Evolutionary conservation across 2,329 filamentous ascomycete species (phyloP), one percentile per base, ranked within the genome.

Genomic region (Ophiocordyceps robertsii): DNA sequence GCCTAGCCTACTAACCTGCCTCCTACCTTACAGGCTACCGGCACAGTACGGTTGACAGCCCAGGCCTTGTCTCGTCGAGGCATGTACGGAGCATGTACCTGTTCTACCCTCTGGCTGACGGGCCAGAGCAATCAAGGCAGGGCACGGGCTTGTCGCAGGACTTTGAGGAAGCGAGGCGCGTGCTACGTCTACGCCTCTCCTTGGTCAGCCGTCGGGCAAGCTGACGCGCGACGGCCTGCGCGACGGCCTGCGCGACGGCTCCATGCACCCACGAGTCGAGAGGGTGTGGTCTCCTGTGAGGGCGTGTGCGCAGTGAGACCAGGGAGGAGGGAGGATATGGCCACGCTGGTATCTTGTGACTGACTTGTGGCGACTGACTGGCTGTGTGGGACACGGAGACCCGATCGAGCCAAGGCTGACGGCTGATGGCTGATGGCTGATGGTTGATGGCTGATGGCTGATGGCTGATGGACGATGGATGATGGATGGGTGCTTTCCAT

Each of bases 71-170:
- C 31, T 32, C 12, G 31, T n/a, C 6, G 12, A 32, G 31, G 31
- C n/a, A 32, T 13, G 12, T 13, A 32, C 5, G 12, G 12, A 6
- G 46, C 45, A 48, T 47, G 49, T 46, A 36, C 33, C n/a, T 16
- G 6, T 9, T 14, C 9, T 14, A 5, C 32, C 32, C 5, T 3
- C 11, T 13, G 16, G 32, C 32, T 35, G 32, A 14, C 33, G 33
- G 33, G 33, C 33, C 31, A 5, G 33, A 16, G n/a, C 33, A 35
- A 35, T 24, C 24, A 27, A 27, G 24, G 24, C 9, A 27, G 33
- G 33, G 33, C 33, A 36, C 33, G 33, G 33, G 33, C 33, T 33
- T 17, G 33, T 36, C 33, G 33, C 33, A 36, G n/a, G 14, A n/a
- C 33, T 9, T 14, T 14, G n/a, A n/a, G 9, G 13, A 14, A 6